These are phyloP conservation scores for Rosellinia necatrix DNA, from an alignment of 2,329 filamentous ascomycete genomes.

Conservation along the genomic window DNA sequence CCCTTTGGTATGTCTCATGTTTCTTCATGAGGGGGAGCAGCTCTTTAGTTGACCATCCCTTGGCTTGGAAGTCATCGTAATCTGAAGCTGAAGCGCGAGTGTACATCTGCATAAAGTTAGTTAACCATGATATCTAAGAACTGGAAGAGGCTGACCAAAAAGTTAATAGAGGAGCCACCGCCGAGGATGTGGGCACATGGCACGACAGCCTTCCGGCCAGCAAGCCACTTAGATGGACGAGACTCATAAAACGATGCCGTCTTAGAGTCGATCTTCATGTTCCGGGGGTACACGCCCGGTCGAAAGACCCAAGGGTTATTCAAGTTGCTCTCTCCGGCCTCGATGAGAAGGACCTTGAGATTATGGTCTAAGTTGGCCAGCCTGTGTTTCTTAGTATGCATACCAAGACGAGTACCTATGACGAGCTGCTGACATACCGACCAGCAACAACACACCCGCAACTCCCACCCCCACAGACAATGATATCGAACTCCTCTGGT, in stretches of 20 bases:
- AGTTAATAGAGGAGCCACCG: conserved; percentile 76
- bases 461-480: conserved; percentile 76
- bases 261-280: conserved; percentile 77
- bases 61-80: conserved; percentile 78
- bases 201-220: conserved; percentile 73
- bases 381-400: conserved; percentile 51
- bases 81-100: conserved; percentile 73
- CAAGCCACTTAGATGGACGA: conserved; percentile 72
- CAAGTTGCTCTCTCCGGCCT: conserved; percentile 52
- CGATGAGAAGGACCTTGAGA: conserved; percentile 60
- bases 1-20: conserved; percentile 76
- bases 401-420: conserved; percentile 21
- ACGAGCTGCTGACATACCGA: conserved; percentile 48
- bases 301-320: conserved; percentile 81
- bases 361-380: conserved; percentile 78
- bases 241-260: conserved; percentile 83
- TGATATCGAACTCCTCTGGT: conserved; percentile 81
- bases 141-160: conserved; percentile 60
- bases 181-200: conserved; percentile 75
- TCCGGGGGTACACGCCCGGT: conserved; percentile 75
- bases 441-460: conserved; percentile 64
- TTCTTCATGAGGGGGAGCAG: conserved; percentile 79
- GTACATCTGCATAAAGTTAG: conserved; percentile 61
- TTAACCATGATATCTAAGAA: background rate
- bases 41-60: conserved; percentile 79